Conservation (phyloP, 1,139 yeast species). For the Pichia sorboxylosa region DNA sequence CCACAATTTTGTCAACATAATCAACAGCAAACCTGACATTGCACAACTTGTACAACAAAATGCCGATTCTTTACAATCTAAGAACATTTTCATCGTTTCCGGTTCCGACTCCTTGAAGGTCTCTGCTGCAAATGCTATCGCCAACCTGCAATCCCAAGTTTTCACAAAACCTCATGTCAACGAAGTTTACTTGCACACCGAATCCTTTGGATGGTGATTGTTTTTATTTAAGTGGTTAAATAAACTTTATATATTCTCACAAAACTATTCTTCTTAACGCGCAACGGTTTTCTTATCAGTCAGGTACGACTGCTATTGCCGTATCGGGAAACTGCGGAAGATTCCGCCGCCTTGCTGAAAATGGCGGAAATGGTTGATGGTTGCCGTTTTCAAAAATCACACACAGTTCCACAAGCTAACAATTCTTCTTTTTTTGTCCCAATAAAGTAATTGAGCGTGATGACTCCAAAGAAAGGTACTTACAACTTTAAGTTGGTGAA, state of each 20-base stretch:
- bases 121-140: conserved; percentile 34
- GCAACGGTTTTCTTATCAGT: too few species aligned
- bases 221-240: background rate
- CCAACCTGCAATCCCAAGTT: conserved; percentile 28
- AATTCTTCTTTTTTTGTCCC: too few species aligned
- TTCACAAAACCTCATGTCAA: conserved; percentile 19
- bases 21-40: conserved; percentile 27
- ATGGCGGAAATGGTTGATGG: too few species aligned
- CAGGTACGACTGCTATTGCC: background rate
- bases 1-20: background rate
- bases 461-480: too few species aligned
- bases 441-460: too few species aligned
- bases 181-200: conserved; percentile 49
- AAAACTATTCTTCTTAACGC: background rate
- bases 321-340: background rate
- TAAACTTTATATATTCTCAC: background rate
- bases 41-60: conserved; percentile 12
- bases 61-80: conserved; percentile 22
- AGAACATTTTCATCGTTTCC: conserved; percentile 39
- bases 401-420: too few species aligned
- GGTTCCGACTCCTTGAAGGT: conserved; percentile 38
- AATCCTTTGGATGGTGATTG: conserved; percentile 43
- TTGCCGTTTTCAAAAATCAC: too few species aligned
- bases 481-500: too few species aligned
- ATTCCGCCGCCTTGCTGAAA: background rate